Evolutionary conservation across 495 filamentous ascomycete species (phyloP), one percentile per base, ranked within the genome.

Genomic region (Xylaria longipes): DNA sequence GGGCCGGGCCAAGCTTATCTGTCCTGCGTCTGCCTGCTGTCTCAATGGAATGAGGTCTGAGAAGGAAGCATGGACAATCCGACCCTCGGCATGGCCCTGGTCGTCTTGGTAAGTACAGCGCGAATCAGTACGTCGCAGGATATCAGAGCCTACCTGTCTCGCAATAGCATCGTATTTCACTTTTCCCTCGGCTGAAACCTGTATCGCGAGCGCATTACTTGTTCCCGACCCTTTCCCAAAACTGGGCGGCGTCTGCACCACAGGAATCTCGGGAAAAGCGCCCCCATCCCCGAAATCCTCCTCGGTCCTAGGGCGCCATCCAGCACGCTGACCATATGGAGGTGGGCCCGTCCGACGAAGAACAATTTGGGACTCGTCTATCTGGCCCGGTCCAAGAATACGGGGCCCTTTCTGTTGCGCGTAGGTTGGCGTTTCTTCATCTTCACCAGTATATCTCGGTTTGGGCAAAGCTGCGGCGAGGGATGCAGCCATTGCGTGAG

Each of bases 141-240:
- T 12, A n/a, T 66, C 5, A 56, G 27, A 3, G 5, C 66, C 1
- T 63, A 70, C 68, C 45, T 95, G 92, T 64, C 92, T 89, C 62
- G 96, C 97, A 78, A 99, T 97, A 29, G 94, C 95, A 79, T 97
- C 94, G 81, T 97, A 98, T 81, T 98, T 97, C 41, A 98, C 92
- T 76, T 96, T 97, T 17, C 96, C 96, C 70, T 95, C 91, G 1
- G 85, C 90, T 78, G 98, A 93, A 63, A 98, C 95, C 78, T 97
- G 93, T 33, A 98, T 86, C 12, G 94, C 91, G 39, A 99, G 89
- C 60, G 95, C 94, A 80, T 97, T 98, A 63, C 93, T 95, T 7
- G 85, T 91, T 5, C 87, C 86, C 1, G 91, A 83, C 22, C 87
- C 84, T 80, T 95, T 95, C 68, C 92, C 43, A 97, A 90, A 54